These are phyloP conservation scores for Adansonia gregorii DNA, from an alignment of 441 rosid genomes.

Conservation along the genomic window DNA sequence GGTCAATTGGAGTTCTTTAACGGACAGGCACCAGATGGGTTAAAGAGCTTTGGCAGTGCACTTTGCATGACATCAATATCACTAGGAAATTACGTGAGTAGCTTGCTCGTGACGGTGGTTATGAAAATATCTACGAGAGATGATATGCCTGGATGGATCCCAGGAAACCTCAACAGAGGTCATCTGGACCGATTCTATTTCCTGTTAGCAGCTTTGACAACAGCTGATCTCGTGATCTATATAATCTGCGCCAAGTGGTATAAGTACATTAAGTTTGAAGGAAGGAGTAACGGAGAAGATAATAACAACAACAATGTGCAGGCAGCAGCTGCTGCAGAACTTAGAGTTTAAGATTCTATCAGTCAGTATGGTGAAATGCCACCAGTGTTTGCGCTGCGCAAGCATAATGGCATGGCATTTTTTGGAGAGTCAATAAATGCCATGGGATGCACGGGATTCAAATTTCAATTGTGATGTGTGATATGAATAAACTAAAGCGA, in stretches of 20 bases:
- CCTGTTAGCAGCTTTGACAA: conserved; percentile 63
- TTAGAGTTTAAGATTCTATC: neutral
- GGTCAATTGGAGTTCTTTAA: conserved; percentile 80
- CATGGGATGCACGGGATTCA: too few relatives aligned
- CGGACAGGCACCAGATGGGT: conserved; percentile 66
- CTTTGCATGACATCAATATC: conserved; percentile 78
- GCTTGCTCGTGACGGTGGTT: conserved; percentile 61
- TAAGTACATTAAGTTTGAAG: conserved; percentile 54
- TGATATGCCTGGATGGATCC: conserved; percentile 76
- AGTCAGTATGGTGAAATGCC: neutral
- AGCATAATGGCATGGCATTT: too few relatives aligned
- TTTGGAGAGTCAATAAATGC: too few relatives aligned
- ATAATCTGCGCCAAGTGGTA: conserved; percentile 65
- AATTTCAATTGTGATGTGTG: neutral
- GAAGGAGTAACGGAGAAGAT: conserved; percentile 28
- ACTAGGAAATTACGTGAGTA: conserved; percentile 70
- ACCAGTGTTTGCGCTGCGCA: too few relatives aligned
- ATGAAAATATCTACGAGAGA: conserved; percentile 61
- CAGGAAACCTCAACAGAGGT: conserved; percentile 70
- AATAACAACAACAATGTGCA: neutral
- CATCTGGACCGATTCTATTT: conserved; percentile 70
- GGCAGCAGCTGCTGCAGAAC: neutral
- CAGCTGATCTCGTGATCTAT: conserved; percentile 57
- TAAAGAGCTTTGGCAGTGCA: conserved; percentile 79
- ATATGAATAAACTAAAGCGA: neutral